A percentile compares a stretch with the other conserved stretches of the same genome.
Conservation (phyloP, 2,329 filamentous ascomycete species). For the Boeremia exigua region DNA sequence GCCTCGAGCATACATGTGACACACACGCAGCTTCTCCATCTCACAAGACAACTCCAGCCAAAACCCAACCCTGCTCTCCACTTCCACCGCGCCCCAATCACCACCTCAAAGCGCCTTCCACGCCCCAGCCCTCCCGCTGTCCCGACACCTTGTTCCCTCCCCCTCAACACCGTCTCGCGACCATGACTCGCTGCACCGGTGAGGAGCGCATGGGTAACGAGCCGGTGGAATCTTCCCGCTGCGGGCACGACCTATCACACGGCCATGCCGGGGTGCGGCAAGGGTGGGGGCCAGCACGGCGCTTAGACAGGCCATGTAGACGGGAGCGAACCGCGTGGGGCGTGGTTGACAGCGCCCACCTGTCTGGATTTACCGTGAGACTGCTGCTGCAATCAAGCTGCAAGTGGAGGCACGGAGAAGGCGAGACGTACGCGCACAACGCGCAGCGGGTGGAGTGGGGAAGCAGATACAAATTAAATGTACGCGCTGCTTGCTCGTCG, state of each 20-base stretch:
- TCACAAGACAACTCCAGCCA: slow-evolving; percentile 2
- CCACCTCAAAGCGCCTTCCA: neutral
- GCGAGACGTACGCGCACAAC: no score
- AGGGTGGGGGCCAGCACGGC: neutral
- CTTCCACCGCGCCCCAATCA: neutral
- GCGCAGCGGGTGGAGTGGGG: no score
- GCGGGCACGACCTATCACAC: no score
- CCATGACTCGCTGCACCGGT: no score
- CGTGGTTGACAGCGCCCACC: no score
- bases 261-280: neutral
- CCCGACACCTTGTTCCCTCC: neutral
- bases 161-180: no score
- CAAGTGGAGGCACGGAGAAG: no score
- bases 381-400: no score
- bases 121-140: neutral
- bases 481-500: no score
- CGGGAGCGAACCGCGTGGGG: neutral
- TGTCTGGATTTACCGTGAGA: no score
- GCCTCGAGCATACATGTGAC: neutral
- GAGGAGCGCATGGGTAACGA: slow-evolving; percentile 17
- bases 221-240: slow-evolving; percentile 16
- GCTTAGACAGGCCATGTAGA: neutral
- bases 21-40: neutral
- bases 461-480: no score
- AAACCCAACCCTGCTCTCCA: neutral